Percentiles rank a stretch among this genome's conserved stretches.
Conservation (phyloP, 108 stramenopile genomes). For the Nitzschia sp. region DNA sequence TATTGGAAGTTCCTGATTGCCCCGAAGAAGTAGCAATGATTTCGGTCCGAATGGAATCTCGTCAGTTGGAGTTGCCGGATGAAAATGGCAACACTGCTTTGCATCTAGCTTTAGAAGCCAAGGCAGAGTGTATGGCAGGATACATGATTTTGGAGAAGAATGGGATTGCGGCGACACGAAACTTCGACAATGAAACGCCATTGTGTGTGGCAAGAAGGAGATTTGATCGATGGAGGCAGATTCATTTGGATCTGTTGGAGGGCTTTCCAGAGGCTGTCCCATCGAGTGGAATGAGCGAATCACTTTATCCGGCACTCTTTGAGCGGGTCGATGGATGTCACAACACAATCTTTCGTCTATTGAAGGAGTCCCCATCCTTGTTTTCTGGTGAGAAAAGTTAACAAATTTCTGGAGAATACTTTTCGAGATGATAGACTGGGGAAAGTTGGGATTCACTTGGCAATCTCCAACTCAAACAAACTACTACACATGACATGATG, state of each 20-base stretch:
- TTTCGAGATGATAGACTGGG: neutral
- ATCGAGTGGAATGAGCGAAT: neutral
- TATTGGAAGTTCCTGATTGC: conserved; percentile 2
- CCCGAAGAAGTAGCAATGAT: conserved; percentile 2
- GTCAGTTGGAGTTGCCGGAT: neutral
- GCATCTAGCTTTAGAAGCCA: conserved; percentile 1
- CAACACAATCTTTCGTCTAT: conserved; percentile 6
- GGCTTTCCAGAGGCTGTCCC: conserved; percentile 4
- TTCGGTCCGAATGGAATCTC: neutral
- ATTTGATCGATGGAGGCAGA: conserved; percentile 1
- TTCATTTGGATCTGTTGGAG: conserved; percentile 8
- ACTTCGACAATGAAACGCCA: conserved; percentile 1
- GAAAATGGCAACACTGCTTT: conserved; percentile 8
- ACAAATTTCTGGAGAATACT: neutral
- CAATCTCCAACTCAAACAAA: conserved; percentile 16
- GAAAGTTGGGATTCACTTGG: conserved; percentile 20
- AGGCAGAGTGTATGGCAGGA: neutral
- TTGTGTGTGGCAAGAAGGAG: neutral
- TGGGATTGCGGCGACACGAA: neutral
- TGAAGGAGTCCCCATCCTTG: neutral
- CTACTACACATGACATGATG: no score
- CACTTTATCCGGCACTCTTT: neutral
- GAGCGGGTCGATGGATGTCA: conserved; percentile 2
- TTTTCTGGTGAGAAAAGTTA: neutral
- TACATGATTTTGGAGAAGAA: neutral